phyloP scores from a whole-genome alignment of 192 early-diverging fungal species.

The Geranomyces michiganensis region DNA sequence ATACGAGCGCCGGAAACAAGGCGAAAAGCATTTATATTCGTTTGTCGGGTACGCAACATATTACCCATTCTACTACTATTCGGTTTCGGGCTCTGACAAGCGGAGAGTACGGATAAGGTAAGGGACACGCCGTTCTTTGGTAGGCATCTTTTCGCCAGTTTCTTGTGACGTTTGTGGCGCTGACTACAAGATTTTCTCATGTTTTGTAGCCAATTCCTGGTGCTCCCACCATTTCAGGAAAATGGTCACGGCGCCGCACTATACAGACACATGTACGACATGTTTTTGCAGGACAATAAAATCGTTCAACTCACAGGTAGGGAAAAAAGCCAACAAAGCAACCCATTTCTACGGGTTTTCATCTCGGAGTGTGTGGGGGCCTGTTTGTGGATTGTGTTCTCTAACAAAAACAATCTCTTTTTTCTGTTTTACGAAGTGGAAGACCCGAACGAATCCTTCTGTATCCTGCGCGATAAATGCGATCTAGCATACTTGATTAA shows the following conservation, averaged over 20 bases:
- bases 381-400: not conserved
- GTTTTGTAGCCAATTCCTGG: constrained; percentile 84
- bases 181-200: too few species aligned
- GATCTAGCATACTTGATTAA: constrained; percentile 71
- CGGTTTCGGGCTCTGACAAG: constrained; percentile 49
- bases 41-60: constrained; percentile 83
- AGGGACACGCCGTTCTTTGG: not conserved
- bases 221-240: constrained; percentile 88
- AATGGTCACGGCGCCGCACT: constrained; percentile 78
- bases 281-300: constrained; percentile 48
- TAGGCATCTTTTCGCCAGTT: constrained; percentile 1
- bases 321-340: too few species aligned
- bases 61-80: constrained; percentile 86
- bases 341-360: too few species aligned
- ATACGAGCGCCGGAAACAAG: constrained; percentile 56
- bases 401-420: constrained; percentile 4
- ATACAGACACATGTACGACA: constrained; percentile 64
- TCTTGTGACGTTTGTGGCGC: not conserved
- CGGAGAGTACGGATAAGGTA: constrained; percentile 85
- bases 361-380: too few species aligned
- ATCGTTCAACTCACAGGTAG: constrained; percentile 66
- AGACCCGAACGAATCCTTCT: constrained; percentile 89
- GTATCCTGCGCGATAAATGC: constrained; percentile 81
- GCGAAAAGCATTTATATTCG: constrained; percentile 59
- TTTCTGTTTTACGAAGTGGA: too few species aligned